Evolutionary conservation across 2,329 filamentous ascomycete species (phyloP).

Genomic region (Pseudocercospora musae): DNA sequence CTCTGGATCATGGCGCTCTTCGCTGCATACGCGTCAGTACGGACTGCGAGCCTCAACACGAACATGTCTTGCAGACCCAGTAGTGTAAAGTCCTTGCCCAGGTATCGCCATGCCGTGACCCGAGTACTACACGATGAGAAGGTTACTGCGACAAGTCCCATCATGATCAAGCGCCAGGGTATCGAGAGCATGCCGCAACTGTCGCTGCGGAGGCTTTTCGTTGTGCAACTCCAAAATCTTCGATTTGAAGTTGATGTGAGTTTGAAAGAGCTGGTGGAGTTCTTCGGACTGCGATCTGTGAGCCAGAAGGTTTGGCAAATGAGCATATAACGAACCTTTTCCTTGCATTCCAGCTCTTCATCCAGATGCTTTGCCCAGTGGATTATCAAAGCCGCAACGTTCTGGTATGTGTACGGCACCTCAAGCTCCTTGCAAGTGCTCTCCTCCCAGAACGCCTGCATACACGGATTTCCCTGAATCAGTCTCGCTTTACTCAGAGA

Average conservation of each 20-base stretch:
- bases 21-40: too few relatives aligned
- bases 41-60: too few relatives aligned
- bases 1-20: not conserved
- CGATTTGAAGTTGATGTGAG: not conserved
- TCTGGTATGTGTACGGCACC: not conserved
- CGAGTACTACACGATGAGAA: not conserved
- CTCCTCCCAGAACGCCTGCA: not conserved
- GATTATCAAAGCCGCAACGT: not conserved
- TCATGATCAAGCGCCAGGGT: not conserved
- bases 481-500: not conserved
- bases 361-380: not conserved
- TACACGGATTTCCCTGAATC: not conserved
- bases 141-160: not conserved
- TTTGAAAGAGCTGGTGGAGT: not conserved
- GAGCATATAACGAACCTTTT: not conserved
- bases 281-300: not conserved
- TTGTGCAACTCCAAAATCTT: not conserved
- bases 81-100: not conserved
- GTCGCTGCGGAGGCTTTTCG: not conserved
- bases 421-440: not conserved
- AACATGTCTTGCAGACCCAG: not conserved
- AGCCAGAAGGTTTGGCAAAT: not conserved
- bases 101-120: not conserved
- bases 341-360: not conserved
- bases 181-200: not conserved